A percentile compares a stretch with the other conserved stretches of the same genome.
phyloP scores from a whole-genome alignment of 352 stramenopile genomes.

The Blastocystis sp. region DNA sequence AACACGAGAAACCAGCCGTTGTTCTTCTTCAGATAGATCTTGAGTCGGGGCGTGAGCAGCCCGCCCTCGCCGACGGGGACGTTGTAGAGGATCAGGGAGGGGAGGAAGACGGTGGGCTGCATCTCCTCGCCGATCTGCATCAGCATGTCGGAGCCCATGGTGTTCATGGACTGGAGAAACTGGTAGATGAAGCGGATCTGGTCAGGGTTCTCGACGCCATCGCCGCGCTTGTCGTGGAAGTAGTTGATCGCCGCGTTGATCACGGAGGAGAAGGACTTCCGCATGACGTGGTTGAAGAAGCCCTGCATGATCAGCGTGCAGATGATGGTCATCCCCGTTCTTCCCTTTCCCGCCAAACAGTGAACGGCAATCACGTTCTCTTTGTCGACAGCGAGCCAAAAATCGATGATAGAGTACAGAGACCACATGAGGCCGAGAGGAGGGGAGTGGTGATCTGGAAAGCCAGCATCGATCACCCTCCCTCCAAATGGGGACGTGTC shows the following conservation, averaged over 20 bases:
- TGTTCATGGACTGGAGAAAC: constrained; percentile 50
- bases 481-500: constrained; percentile 23
- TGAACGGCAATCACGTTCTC: constrained; percentile 67
- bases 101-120: constrained; percentile 20
- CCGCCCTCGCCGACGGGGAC: constrained; percentile 46
- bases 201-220: constrained; percentile 65
- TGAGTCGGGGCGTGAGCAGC: background rate
- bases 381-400: constrained; percentile 46
- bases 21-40: constrained; percentile 48
- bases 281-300: constrained; percentile 47
- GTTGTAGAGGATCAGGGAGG: constrained; percentile 57
- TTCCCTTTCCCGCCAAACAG: constrained; percentile 63
- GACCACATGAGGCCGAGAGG: constrained; percentile 51
- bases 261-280: background rate
- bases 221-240: constrained; percentile 55
- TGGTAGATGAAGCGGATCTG: constrained; percentile 67
- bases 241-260: constrained; percentile 62
- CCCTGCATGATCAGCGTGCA: constrained; percentile 64
- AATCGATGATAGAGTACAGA: constrained; percentile 65
- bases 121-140: background rate
- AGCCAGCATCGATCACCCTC: constrained; percentile 38
- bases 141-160: constrained; percentile 59
- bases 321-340: constrained; percentile 45
- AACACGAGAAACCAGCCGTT: constrained; percentile 24
- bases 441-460: constrained; percentile 66